Percentiles rank a stretch among this genome's conserved stretches.
Conservation (phyloP, 2,329 filamentous ascomycete genomes). For the Davidsoniella neocaledoniae region DNA sequence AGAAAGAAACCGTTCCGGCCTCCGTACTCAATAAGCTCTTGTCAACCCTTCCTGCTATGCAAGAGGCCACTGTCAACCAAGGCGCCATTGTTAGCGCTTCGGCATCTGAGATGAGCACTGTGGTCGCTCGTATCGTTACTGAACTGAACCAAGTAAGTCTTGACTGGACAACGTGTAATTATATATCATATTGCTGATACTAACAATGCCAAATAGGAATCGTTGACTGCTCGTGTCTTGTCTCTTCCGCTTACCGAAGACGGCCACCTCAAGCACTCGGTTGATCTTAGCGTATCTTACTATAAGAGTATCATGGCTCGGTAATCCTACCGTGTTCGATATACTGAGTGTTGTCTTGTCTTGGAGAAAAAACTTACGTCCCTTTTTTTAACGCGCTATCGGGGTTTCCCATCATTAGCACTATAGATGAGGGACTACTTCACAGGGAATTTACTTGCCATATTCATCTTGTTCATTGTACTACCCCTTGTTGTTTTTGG, state of each 20-base stretch:
- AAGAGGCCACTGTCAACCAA: conserved; percentile 23
- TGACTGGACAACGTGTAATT: conserved; percentile 20
- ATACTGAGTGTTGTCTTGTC: not conserved
- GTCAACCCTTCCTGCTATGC: conserved; percentile 37
- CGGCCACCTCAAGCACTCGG: conserved; percentile 51
- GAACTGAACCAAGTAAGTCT: conserved; percentile 31
- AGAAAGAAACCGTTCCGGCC: conserved; percentile 24
- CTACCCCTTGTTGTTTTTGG: not conserved
- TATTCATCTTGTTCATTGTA: not conserved
- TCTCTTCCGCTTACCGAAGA: conserved; percentile 55
- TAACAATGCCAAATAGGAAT: conserved; percentile 1
- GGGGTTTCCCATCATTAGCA: no score
- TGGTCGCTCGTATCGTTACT: conserved; percentile 50
- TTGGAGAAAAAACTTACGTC: not conserved
- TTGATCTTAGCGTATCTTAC: conserved; percentile 51
- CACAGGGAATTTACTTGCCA: no score
- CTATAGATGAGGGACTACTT: no score
- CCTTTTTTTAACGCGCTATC: not conserved
- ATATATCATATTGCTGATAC: conserved; percentile 13
- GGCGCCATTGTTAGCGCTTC: conserved; percentile 48
- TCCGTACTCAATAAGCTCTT: conserved; percentile 39
- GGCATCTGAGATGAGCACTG: conserved; percentile 63
- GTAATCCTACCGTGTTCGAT: not conserved
- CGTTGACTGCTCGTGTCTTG: conserved; percentile 29
- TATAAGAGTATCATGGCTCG: conserved; percentile 46